Conservation (phyloP, 1,284 basidiomycete genomes). For the Agroathelia rolfsii region DNA sequence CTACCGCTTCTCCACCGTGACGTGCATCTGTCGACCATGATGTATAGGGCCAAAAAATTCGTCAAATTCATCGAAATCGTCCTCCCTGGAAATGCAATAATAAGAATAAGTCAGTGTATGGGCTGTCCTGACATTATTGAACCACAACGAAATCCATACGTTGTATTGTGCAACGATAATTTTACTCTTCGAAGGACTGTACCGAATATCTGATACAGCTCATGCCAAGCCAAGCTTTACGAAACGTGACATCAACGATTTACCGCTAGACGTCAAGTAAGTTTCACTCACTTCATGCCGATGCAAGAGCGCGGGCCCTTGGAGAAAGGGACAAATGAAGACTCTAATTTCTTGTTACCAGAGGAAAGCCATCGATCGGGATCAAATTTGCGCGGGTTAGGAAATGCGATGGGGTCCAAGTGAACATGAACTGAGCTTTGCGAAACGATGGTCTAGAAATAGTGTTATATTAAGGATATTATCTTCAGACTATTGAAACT, state of each 20-base stretch:
- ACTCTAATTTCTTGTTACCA: constrained; percentile 18
- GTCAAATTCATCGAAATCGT: too few relatives aligned
- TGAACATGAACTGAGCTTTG: constrained; percentile 17
- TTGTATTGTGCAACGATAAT: constrained; percentile 20
- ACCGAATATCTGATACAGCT: constrained; percentile 26
- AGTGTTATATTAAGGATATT: too few relatives aligned
- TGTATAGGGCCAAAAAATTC: too few relatives aligned
- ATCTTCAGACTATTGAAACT: neutral
- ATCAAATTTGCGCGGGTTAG: constrained; percentile 15
- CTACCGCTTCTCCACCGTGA: too few relatives aligned
- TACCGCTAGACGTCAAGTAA: too few relatives aligned
- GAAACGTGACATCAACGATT: too few relatives aligned
- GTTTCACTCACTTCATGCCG: constrained; percentile 28
- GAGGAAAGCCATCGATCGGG: constrained; percentile 25
- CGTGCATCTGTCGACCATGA: too few relatives aligned
- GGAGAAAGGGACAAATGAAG: constrained; percentile 26
- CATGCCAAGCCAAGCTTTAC: constrained; percentile 30
- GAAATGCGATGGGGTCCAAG: constrained; percentile 17
- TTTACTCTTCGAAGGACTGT: constrained; percentile 26
- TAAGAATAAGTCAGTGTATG: too few relatives aligned
- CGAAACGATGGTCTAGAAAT: constrained; percentile 16
- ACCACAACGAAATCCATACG: constrained; percentile 20
- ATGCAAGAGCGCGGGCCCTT: constrained; percentile 27
- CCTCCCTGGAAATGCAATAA: too few relatives aligned
- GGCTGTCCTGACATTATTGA: too few relatives aligned